A percentile compares a stretch with the other conserved stretches of the same genome.
These are phyloP conservation scores for Boletus pseudo-olivaceus DNA, from an alignment of 768 basidiomycete genomes.

Conservation along the genomic window DNA sequence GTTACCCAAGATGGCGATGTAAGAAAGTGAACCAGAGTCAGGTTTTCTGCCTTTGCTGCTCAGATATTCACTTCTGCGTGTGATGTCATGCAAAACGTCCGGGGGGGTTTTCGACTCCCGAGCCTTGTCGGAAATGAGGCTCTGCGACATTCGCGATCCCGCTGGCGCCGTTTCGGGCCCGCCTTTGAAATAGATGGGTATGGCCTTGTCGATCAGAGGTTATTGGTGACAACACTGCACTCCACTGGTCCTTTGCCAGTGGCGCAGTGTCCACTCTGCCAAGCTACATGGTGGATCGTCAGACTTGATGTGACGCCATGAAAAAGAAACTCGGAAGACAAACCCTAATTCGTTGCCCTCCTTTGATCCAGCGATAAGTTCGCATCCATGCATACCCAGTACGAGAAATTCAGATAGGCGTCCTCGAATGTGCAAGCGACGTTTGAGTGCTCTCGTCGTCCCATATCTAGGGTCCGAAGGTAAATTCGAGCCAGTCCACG, in stretches of 20 bases:
- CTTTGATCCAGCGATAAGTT: neutral
- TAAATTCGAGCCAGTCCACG: neutral
- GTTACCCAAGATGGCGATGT: too few relatives aligned
- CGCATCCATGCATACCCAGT: neutral
- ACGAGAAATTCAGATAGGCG: neutral
- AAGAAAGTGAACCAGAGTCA: too few relatives aligned
- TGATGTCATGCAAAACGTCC: neutral
- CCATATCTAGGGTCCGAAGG: neutral
- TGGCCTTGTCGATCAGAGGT: constrained; percentile 14
- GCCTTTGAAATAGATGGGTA: too few relatives aligned
- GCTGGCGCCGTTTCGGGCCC: neutral
- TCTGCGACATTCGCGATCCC: constrained; percentile 15
- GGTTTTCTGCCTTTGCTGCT: too few relatives aligned
- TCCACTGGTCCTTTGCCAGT: constrained; percentile 14
- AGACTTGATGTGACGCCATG: too few relatives aligned
- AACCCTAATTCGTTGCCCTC: neutral
- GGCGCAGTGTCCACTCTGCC: constrained; percentile 5
- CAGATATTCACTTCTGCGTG: too few relatives aligned
- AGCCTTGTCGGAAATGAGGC: constrained; percentile 21
- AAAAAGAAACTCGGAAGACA: neutral
- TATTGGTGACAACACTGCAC: constrained; percentile 12
- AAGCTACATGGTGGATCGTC: too few relatives aligned
- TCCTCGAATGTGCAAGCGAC: neutral
- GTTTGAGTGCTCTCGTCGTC: too few relatives aligned
- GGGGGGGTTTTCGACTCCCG: neutral